Percentiles rank a stretch among this genome's conserved stretches.
These are phyloP conservation scores for Skeletonema marinoi DNA, from an alignment of 108 stramenopile species.

Conservation along the genomic window DNA sequence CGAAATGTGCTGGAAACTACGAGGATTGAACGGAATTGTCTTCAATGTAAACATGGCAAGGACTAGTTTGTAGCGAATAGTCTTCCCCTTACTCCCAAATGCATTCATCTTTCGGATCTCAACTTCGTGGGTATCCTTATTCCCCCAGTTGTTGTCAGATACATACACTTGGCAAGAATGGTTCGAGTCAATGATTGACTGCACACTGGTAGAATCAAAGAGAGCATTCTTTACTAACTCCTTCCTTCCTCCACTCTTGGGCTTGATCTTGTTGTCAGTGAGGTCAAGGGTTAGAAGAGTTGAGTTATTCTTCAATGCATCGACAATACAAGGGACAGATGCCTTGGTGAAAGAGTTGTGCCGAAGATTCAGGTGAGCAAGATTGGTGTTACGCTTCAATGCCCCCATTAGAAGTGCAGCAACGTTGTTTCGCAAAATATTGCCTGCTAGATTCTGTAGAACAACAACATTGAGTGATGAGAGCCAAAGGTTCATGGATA, in stretches of 20 bases:
- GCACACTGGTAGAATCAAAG: not conserved
- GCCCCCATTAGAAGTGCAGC: too few relatives aligned
- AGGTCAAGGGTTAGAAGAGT: constrained; percentile 7
- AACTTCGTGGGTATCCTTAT: not conserved
- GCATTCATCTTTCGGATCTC: too few relatives aligned
- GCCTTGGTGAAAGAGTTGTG: not conserved
- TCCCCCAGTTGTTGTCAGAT: not conserved
- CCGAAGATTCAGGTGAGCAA: constrained; percentile 16
- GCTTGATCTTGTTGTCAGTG: not conserved
- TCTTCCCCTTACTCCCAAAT: too few relatives aligned
- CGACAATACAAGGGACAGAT: constrained; percentile 6
- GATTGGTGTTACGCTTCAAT: constrained; percentile 12
- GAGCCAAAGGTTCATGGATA: too few relatives aligned
- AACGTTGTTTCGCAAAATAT: too few relatives aligned
- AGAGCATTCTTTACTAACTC: too few relatives aligned
- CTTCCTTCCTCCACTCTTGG: not conserved
- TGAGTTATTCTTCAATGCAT: constrained; percentile 17
- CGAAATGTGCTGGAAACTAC: not conserved
- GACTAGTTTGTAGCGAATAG: too few relatives aligned
- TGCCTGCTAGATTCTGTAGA: too few relatives aligned
- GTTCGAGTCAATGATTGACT: not conserved
- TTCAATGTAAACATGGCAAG: not conserved
- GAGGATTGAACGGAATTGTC: not conserved
- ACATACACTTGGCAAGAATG: not conserved
- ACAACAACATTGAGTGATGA: too few relatives aligned